phyloP scores from a whole-genome alignment of 148 eudicot species.

The Fagopyrum tataricum region DNA sequence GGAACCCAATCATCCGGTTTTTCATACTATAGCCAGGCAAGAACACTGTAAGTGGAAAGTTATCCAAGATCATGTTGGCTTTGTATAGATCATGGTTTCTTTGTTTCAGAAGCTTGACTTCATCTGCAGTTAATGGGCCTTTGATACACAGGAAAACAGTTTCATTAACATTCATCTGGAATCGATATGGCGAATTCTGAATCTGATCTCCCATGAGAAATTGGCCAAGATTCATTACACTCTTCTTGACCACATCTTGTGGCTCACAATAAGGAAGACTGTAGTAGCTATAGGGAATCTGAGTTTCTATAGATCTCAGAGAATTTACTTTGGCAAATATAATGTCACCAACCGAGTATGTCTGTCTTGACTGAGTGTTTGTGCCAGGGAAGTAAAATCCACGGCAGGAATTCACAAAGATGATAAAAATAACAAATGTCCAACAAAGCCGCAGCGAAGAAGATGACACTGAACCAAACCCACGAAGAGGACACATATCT shows the following conservation, averaged over 20 bases:
- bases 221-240: slow-evolving; percentile 80
- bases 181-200: slow-evolving; percentile 64
- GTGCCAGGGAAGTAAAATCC: slow-evolving; percentile 61
- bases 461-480: too few relatives aligned
- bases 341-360: slow-evolving; percentile 35
- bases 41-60: slow-evolving; percentile 54
- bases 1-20: slow-evolving; percentile 42
- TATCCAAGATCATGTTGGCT: slow-evolving; percentile 61
- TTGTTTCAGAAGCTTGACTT: slow-evolving; percentile 60
- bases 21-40: too few relatives aligned
- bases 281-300: slow-evolving; percentile 75
- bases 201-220: slow-evolving; percentile 78
- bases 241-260: slow-evolving; percentile 42
- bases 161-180: slow-evolving; percentile 56
- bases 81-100: slow-evolving; percentile 65
- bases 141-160: slow-evolving; percentile 50
- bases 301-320: slow-evolving; percentile 63
- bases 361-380: slow-evolving; percentile 40
- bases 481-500: neutral
- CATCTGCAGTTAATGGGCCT: slow-evolving; percentile 36
- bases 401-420: slow-evolving; percentile 29
- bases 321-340: slow-evolving; percentile 70
- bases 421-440: slow-evolving; percentile 24
- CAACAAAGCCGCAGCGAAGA: slow-evolving; percentile 6
- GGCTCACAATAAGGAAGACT: slow-evolving; percentile 72